Percentiles rank a stretch among this genome's conserved stretches.
phyloP scores from a whole-genome alignment of 169 alveolate genomes.

The Pseudocohnilembus persalinus region DNA sequence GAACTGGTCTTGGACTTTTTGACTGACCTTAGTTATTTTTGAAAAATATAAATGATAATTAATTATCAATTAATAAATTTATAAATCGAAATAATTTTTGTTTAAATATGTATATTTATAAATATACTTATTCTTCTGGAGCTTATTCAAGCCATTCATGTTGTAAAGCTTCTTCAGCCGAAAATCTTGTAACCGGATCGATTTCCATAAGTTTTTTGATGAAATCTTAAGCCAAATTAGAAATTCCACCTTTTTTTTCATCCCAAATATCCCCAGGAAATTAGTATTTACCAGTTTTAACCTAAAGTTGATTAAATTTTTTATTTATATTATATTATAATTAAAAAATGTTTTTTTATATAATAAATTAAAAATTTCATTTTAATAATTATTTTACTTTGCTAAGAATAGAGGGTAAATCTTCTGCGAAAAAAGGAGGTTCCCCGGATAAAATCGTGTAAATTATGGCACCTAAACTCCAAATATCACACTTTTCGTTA shows the following conservation, averaged over 20 bases:
- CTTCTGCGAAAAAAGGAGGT: conserved; percentile 63
- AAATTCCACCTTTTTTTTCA: neutral
- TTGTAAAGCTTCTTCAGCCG: conserved; percentile 26
- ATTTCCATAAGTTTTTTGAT: conserved; percentile 13
- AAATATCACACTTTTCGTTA: conserved; percentile 66
- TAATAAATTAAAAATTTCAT: too few species aligned
- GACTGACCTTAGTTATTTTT: too few species aligned
- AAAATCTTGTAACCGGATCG: conserved; percentile 25
- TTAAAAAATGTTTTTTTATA: too few species aligned
- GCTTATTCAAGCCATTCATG: conserved; percentile 24
- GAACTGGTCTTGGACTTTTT: conserved; percentile 9
- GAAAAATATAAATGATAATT: too few species aligned
- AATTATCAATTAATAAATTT: too few species aligned
- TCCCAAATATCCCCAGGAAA: conserved; percentile 6
- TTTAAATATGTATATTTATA: neutral
- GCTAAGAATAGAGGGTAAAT: conserved; percentile 35
- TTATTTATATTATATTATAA: too few species aligned
- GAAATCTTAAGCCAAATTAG: conserved; percentile 18
- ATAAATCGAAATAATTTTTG: too few species aligned
- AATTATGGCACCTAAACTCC: conserved; percentile 68
- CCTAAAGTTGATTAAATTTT: too few species aligned
- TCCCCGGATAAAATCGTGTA: conserved; percentile 58
- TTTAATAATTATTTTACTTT: too few species aligned
- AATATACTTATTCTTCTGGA: neutral
- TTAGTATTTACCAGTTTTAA: conserved; percentile 1